Evolutionary conservation across 495 filamentous ascomycete genomes (phyloP).

Genomic region (Penicillium tannophilum): DNA sequence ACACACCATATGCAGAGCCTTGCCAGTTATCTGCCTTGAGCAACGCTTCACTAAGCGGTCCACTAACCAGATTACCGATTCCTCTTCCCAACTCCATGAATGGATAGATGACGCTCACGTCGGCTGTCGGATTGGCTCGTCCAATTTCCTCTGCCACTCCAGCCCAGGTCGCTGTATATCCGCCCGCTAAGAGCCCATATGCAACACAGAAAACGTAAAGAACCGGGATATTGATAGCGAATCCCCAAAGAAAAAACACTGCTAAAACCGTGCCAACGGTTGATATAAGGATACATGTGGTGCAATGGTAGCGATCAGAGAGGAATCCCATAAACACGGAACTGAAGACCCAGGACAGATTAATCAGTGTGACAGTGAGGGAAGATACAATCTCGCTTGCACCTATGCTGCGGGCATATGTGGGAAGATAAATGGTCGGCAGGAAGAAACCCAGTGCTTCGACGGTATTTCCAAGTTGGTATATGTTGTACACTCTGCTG

Average conservation of each 20-base stretch:
- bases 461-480: conserved; percentile 54
- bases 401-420: conserved; percentile 45
- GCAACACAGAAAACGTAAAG: conserved; percentile 55
- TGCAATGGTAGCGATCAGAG: conserved; percentile 57
- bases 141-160: conserved; percentile 57
- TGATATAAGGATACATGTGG: conserved; percentile 55
- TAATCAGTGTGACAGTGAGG: conserved; percentile 52
- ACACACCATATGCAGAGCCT: conserved; percentile 25
- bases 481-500: conserved; percentile 47
- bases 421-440: conserved; percentile 31
- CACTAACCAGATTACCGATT: conserved; percentile 60
- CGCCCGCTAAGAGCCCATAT: conserved; percentile 65
- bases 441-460: conserved; percentile 55
- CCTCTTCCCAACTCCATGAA: conserved; percentile 61
- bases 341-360: conserved; percentile 53
- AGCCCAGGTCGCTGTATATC: conserved; percentile 56
- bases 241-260: conserved; percentile 66
- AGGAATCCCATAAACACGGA: conserved; percentile 57
- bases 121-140: conserved; percentile 35
- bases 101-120: conserved; percentile 58
- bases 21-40: conserved; percentile 23
- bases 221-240: conserved; percentile 27
- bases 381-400: conserved; percentile 38
- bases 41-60: conserved; percentile 49
- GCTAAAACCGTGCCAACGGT: conserved; percentile 55